A percentile compares a stretch with the other conserved stretches of the same genome.
Conservation (phyloP, 768 basidiomycete genomes). For the Pseudohyphozyma bogoriensis region DNA sequence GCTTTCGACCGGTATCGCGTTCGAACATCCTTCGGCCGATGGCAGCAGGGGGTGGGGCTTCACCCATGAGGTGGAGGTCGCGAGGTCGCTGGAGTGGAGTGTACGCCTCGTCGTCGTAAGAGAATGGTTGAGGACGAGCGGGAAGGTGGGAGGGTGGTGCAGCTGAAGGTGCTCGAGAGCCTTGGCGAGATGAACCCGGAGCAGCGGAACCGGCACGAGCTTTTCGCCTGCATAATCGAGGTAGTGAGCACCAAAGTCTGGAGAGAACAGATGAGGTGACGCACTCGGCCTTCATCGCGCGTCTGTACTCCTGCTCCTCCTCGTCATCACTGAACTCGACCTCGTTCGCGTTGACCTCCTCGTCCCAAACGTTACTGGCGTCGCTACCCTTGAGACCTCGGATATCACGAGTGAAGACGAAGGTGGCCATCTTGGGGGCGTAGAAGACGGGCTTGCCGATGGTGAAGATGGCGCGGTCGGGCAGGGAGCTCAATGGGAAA, state of each 20-base stretch:
- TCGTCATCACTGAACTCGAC: conserved; percentile 94
- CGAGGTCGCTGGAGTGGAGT: conserved; percentile 8
- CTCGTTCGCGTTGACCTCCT: conserved; percentile 82
- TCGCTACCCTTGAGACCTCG: conserved; percentile 68
- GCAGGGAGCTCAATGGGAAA: conserved; percentile 44
- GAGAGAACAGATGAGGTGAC: neutral
- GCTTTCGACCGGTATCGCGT: conserved; percentile 14
- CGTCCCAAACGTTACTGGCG: conserved; percentile 87
- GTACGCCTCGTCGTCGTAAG: conserved; percentile 22
- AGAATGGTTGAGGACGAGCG: conserved; percentile 23
- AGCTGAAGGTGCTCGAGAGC: conserved; percentile 2
- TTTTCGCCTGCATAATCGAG: conserved; percentile 5
- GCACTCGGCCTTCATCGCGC: conserved; percentile 43
- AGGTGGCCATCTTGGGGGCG: conserved; percentile 63
- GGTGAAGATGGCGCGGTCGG: conserved; percentile 30
- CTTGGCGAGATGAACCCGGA: conserved; percentile 4
- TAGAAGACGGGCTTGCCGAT: conserved; percentile 56
- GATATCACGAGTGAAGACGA: conserved; percentile 69
- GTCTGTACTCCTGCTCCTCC: conserved; percentile 64
- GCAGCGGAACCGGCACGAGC: conserved; percentile 11
- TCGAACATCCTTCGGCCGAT: conserved; percentile 26
- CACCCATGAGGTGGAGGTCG: conserved; percentile 7
- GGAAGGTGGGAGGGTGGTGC: conserved; percentile 13
- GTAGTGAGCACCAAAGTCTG: no score
- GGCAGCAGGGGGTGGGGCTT: conserved; percentile 11